phyloP scores from a whole-genome alignment of 1,139 yeast species.

The Kodamaea plutei region DNA sequence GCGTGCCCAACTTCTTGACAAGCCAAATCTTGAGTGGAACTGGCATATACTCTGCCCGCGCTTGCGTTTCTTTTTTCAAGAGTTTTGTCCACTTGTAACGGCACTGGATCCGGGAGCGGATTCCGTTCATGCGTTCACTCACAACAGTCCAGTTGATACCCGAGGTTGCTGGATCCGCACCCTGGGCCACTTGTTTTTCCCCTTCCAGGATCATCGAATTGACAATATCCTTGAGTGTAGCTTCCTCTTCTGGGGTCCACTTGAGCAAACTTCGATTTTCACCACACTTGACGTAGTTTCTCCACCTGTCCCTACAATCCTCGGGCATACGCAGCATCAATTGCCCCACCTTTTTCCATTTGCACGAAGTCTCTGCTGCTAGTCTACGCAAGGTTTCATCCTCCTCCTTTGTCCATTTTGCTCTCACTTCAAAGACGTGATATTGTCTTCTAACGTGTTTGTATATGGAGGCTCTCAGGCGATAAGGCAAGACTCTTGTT shows the following conservation, averaged over 20 bases:
- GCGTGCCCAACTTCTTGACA: constrained; percentile 44
- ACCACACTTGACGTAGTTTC: constrained; percentile 92
- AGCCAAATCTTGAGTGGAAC: constrained; percentile 56
- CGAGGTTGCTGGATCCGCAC: constrained; percentile 10
- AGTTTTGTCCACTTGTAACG: constrained; percentile 91
- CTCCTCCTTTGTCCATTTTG: constrained; percentile 83
- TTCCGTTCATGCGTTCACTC: constrained; percentile 84
- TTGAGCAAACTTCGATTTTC: constrained; percentile 64
- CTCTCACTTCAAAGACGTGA: constrained; percentile 81
- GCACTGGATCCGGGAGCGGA: constrained; percentile 87
- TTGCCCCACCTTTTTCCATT: constrained; percentile 81
- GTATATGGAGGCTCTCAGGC: constrained; percentile 84
- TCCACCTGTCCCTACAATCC: constrained; percentile 94
- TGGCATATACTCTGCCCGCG: constrained; percentile 48
- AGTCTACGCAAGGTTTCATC: constrained; percentile 63
- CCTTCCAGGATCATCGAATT: constrained; percentile 28
- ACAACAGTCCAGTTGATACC: constrained; percentile 86
- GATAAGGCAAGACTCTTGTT: constrained; percentile 71
- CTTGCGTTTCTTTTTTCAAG: constrained; percentile 54
- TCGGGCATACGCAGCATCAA: constrained; percentile 91
- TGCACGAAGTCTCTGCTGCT: constrained; percentile 66
- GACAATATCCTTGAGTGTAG: constrained; percentile 53
- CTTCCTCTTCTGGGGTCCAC: constrained; percentile 78
- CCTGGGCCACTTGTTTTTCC: constrained; percentile 14
- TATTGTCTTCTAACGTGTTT: constrained; percentile 89